phyloP scores from a whole-genome alignment of 192 early-diverging fungal species.

The Ambispora gerdemannii region DNA sequence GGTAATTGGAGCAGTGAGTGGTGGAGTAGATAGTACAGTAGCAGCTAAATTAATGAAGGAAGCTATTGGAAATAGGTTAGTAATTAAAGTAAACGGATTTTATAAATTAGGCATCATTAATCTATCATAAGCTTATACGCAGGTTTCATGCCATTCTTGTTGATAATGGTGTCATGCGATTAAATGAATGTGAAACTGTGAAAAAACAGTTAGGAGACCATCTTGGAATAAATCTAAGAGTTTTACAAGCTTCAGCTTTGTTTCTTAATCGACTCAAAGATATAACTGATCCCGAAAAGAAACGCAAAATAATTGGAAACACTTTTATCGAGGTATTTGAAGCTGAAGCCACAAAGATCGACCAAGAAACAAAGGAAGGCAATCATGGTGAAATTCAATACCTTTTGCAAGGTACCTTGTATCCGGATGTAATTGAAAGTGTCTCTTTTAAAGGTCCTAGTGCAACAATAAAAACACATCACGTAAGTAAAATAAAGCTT shows the following conservation, averaged over 20 bases:
- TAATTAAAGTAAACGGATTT: slow-evolving; percentile 13
- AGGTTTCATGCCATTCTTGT: slow-evolving; percentile 95
- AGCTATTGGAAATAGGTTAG: slow-evolving; percentile 88
- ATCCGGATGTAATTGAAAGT: slow-evolving; percentile 98
- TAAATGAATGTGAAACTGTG: slow-evolving; percentile 87
- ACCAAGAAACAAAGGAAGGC: slow-evolving; percentile 65
- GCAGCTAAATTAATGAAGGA: slow-evolving; percentile 95
- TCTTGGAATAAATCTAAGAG: slow-evolving; percentile 93
- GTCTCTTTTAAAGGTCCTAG: slow-evolving; percentile 99
- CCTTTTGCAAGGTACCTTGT: slow-evolving; percentile 95
- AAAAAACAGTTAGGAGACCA: slow-evolving; percentile 82
- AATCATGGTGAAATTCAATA: slow-evolving; percentile 85
- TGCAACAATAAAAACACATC: slow-evolving; percentile 99
- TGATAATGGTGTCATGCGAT: slow-evolving; percentile 98
- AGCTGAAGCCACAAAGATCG: slow-evolving; percentile 84
- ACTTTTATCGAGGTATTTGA: slow-evolving; percentile 99
- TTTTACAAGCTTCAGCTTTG: slow-evolving; percentile 81
- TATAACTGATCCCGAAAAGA: slow-evolving; percentile 91
- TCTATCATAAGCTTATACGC: not conserved
- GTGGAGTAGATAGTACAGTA: slow-evolving; percentile 95
- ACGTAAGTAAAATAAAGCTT: slow-evolving; percentile 52
- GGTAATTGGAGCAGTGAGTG: slow-evolving; percentile 95
- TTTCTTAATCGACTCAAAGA: slow-evolving; percentile 87
- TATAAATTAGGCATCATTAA: not conserved
- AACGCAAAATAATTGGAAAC: slow-evolving; percentile 99